Base-by-base conservation (phyloP, 108 stramenopile genomes). In the Stephanodiscus triporus region DNA sequence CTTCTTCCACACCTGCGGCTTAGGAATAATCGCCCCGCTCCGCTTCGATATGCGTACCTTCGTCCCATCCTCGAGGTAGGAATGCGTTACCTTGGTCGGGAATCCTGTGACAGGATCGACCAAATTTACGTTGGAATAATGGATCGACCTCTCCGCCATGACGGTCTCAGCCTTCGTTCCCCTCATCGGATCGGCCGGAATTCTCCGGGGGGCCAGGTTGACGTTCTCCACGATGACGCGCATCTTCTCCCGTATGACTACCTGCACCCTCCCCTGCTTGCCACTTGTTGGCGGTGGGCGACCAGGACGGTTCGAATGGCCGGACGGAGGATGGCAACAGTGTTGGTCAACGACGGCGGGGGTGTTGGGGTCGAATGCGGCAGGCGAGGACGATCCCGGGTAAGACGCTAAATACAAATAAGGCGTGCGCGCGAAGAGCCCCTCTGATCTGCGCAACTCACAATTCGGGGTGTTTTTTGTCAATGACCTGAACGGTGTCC, bases 141-240 rank as follows among this genome's bases (percentile, higher is more conserved):
- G 96, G 4, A 97, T 86, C 0, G 90, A 78, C 54, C 93, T 64
- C 61, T 89, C 93, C 51, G 43, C 69, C 70, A 76, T 69, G 13
- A 89, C 55, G 7, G 79, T 87, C 40, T 73, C 67, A 6, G 79
- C 94, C 40, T 70, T 84, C n/a, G 86, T 80, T 5, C 92, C 88
- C 55, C 79, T 48, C 17, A 88, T 90, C 22, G 88, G 74, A 66
- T 94, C 76, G n/a, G 86, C 91, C 63, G 86, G 84, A 56, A 95
- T 86, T n/a, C 78, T 67, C 36, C 83, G 73, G 49, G 81, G 64
- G n/a, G 77, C 91, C 45, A 97, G 57, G 72, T 97, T 97, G 64
- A 97, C 90, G 53, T 91, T 94, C 67, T 98, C 94, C 10, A 98
- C 92, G 66, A 97, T 89, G 26, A 98, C 83, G n/a, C 95, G 87